Conservation (phyloP, 805 yeast species). For the Candida taoyuanica region DNA sequence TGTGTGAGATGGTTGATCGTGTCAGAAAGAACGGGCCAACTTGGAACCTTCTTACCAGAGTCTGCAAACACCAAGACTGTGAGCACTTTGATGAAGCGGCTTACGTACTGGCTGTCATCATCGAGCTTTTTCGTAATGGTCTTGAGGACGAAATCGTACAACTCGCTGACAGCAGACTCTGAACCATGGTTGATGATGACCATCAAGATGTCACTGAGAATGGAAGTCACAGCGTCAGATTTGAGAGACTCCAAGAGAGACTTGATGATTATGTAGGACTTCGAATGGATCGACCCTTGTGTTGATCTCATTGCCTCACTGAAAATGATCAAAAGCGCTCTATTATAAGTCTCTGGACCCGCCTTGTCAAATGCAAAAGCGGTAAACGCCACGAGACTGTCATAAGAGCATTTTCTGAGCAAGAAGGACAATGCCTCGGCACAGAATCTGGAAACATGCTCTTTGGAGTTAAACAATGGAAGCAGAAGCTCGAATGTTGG, state of each 20-base stretch:
- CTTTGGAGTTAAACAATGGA: conserved; percentile 62
- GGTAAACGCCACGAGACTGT: conserved; percentile 44
- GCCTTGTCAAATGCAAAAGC: conserved; percentile 36
- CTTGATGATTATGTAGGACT: conserved; percentile 47
- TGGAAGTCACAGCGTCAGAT: conserved; percentile 30
- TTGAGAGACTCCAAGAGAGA: conserved; percentile 34
- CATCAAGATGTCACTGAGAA: conserved; percentile 57
- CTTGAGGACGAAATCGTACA: conserved; percentile 36
- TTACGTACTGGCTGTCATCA: conserved; percentile 11
- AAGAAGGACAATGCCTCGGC: conserved; percentile 88
- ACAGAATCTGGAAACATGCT: conserved; percentile 71
- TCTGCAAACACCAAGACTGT: conserved; percentile 57
- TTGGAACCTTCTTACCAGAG: conserved; percentile 57
- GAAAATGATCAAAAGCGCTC: conserved; percentile 55
- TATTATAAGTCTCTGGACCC: conserved; percentile 43
- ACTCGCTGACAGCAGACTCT: conserved; percentile 39
- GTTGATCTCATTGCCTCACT: conserved; percentile 75
- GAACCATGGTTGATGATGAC: conserved; percentile 50
- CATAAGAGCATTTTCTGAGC: conserved; percentile 58
- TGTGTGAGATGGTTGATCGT: conserved; percentile 20
- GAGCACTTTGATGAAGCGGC: conserved; percentile 32
- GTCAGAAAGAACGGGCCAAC: conserved; percentile 40
- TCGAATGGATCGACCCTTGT: conserved; percentile 70
- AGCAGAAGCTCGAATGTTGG: conserved; percentile 65
- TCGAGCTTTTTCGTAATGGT: conserved; percentile 19